Base-by-base conservation (phyloP, 2,329 filamentous ascomycete species). In the Chaetomium sp. region DNA sequence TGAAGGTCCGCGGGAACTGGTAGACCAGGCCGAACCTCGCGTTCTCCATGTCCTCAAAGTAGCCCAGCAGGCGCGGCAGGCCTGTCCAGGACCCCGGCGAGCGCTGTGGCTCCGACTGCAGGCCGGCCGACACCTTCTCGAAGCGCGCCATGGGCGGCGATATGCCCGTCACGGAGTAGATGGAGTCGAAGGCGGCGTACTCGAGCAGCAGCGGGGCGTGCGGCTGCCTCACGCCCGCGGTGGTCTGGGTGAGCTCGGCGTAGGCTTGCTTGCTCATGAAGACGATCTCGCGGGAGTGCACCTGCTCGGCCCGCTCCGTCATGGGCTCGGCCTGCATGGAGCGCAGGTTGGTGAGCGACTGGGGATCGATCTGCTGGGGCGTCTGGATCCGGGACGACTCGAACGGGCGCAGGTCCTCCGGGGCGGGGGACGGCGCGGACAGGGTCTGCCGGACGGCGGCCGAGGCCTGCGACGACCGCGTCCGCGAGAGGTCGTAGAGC, bases 21-120 rank as follows among this genome's bases (percentile, higher is more conserved):
- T 92, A 94, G 12, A 94, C 83, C 12, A 94, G 80, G 5, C 90
- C 91, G 61, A 92, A 85, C 10, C 91, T 83, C 0, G 90, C 87
- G 60, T 85, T 81, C 21, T 86, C 83, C 60, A 89, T 82, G 70
- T 93, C 90, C 73, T 93, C 90, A 70, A 92, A 92, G 72, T 92
- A 93, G 2, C 85, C 87, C 13, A 89, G 76, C 53, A 90, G 78
- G 25, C 83, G 81, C 19, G 87, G 85, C 10, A 88, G 72, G 68
- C 90, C 81, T 73, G 83, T 87, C 81, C 83, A 90, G 1, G 87
- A 82, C 27, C 78, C 81, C 6, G 78, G 81, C 1, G 81, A 79
- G 23, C 81, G 78, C 53, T 82, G 82, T 0, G 83, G 79, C 61
- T 84, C 82, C 25, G 81, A 79, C 71, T 83, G 86, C 13, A 89